Conservation (phyloP, 2,329 filamentous ascomycete genomes). For the Coleophoma cylindrospora region DNA sequence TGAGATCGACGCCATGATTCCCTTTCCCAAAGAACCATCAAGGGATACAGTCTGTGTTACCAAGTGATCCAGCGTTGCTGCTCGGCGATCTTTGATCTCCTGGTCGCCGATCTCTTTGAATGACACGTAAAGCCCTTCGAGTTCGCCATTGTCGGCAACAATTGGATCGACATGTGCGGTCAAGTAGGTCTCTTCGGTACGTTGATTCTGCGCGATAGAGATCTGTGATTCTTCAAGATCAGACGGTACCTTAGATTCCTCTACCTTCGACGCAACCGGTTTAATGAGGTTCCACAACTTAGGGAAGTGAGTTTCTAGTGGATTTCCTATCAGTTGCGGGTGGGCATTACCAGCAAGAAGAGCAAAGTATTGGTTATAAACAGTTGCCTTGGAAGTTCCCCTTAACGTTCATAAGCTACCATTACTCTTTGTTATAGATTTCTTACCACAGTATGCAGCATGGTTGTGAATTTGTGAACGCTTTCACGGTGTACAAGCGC, state of each 20-base stretch:
- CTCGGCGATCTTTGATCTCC: slow-evolving; percentile 17
- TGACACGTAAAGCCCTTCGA: slow-evolving; percentile 19
- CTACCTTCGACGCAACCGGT: slow-evolving; percentile 11
- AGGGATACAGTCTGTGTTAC: slow-evolving; percentile 9
- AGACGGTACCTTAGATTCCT: slow-evolving; percentile 10
- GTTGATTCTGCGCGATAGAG: slow-evolving; percentile 15
- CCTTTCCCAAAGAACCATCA: slow-evolving; percentile 14
- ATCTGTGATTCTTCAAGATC: slow-evolving; percentile 17
- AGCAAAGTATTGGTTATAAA: slow-evolving; percentile 21
- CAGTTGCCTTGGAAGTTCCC: slow-evolving; percentile 15
- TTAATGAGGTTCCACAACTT: slow-evolving; percentile 13
- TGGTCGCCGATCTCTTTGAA: slow-evolving; percentile 17
- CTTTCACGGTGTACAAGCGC: slow-evolving; percentile 13
- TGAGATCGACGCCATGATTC: background rate
- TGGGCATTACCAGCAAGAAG: slow-evolving; percentile 17
- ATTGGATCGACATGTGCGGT: slow-evolving; percentile 21
- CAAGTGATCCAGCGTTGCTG: slow-evolving; percentile 15
- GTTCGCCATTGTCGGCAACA: slow-evolving; percentile 11
- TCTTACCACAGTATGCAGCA: slow-evolving; percentile 17
- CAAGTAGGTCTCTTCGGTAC: slow-evolving; percentile 20
- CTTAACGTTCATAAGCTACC: slow-evolving; percentile 5
- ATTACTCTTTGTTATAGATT: too few species aligned
- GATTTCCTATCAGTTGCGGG: slow-evolving; percentile 15
- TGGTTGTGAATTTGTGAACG: slow-evolving; percentile 17
- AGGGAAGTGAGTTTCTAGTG: slow-evolving; percentile 12